Base-by-base conservation (phyloP, 2,329 filamentous ascomycete species). In the Ophiostoma sp. region DNA sequence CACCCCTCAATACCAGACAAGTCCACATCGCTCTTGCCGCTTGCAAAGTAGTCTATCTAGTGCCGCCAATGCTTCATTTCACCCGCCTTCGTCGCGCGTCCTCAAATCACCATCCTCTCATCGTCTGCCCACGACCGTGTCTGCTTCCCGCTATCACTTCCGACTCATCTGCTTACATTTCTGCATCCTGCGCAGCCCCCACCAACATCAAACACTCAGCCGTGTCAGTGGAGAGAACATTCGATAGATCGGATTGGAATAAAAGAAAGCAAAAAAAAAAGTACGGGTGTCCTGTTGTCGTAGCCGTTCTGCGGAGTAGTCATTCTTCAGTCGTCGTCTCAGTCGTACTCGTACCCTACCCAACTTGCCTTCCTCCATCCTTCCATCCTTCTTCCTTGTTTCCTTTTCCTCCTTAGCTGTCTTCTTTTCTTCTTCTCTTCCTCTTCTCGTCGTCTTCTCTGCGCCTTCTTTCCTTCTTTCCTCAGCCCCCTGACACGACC, bases 161-260 rank as follows among this genome's bases (percentile, higher is more conserved):
- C 45, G 16, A 14, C 42, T 47, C 45, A 16, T 52, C 47, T 27
- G 18, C 42, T 52, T n/a, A 1, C 8, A 52, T 18, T 52, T 3
- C 47, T 47, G n/a, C 47, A 9, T 55, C 58, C 36, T 62, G 27
- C 58, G 36, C 44, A 47, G 44, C 27, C 58, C 36, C 36, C 58
- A 38, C 58, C 16, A 41, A 41, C 58, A 62, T 16, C 58, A 62
- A 62, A 16, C 58, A n/a, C 58, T 38, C 58, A 62, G 36, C 58
- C 49, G 49, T 55, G 27, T 55, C 49, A 18, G 49, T 55, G 14
- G 49, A 55, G 49, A 11, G n/a, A 27, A 14, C 27, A 27, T 27
- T 27, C 27, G 27, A 27, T 27, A 27, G 27, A 27, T 27, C 27
- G 27, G 27, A 27, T 27, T 27, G 27, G 27, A 27, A 27, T 27